Conservation (phyloP, 1,139 yeast species). For the Kodamaea fungicola region DNA sequence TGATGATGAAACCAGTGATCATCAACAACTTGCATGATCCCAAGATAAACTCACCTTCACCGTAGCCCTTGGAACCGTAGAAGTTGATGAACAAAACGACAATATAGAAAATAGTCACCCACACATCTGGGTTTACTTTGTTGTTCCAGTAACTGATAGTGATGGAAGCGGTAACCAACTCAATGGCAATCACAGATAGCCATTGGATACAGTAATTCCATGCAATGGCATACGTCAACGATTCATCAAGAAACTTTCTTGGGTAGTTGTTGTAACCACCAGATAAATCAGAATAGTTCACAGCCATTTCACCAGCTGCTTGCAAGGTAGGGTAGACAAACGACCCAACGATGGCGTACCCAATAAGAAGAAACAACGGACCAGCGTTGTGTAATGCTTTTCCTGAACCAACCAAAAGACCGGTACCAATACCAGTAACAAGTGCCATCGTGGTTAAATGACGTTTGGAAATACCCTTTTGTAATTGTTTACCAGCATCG, state of each 20-base stretch:
- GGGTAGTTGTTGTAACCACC: slow-evolving; percentile 43
- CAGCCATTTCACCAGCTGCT: slow-evolving; percentile 44
- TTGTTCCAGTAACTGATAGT: slow-evolving; percentile 32
- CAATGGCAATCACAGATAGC: slow-evolving; percentile 40
- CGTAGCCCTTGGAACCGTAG: slow-evolving; percentile 30
- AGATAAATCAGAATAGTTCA: slow-evolving; percentile 34
- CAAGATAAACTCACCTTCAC: slow-evolving; percentile 32
- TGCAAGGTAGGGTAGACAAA: slow-evolving; percentile 39
- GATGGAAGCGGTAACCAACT: slow-evolving; percentile 38
- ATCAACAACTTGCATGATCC: slow-evolving; percentile 20
- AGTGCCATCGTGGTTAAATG: slow-evolving; percentile 38
- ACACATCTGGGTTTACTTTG: slow-evolving; percentile 25
- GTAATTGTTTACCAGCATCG: slow-evolving; percentile 29
- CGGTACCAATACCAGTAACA: slow-evolving; percentile 42
- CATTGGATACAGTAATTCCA: slow-evolving; percentile 45
- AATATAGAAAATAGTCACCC: slow-evolving; percentile 26
- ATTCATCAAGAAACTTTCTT: slow-evolving; percentile 34
- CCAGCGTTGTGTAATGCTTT: slow-evolving; percentile 31
- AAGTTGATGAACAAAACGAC: slow-evolving; percentile 24
- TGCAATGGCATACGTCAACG: slow-evolving; percentile 37
- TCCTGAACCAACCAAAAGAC: slow-evolving; percentile 40
- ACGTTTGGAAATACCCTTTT: slow-evolving; percentile 32
- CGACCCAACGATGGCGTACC: slow-evolving; percentile 38
- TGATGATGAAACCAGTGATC: slow-evolving; percentile 26
- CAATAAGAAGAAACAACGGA: slow-evolving; percentile 33